Percentiles rank a stretch among this genome's conserved stretches.
Conservation (phyloP, 768 basidiomycete genomes). For the Lepiota brunneoincarnata region DNA sequence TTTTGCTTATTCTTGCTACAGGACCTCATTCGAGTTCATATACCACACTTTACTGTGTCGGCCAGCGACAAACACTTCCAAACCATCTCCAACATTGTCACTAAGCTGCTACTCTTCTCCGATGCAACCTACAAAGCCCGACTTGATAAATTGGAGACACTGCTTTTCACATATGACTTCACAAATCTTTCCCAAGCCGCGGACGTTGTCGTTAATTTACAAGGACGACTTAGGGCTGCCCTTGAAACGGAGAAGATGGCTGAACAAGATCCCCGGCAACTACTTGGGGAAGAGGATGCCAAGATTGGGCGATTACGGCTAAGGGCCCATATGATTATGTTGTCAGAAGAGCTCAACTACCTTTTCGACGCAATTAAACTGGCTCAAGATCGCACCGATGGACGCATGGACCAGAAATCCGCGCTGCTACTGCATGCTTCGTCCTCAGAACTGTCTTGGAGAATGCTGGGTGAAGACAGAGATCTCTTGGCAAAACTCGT, state of each 20-base stretch:
- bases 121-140: conserved; percentile 82
- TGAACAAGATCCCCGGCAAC: conserved; percentile 34
- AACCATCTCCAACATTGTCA: conserved; percentile 83
- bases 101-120: conserved; percentile 84
- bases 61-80: conserved; percentile 82
- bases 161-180: conserved; percentile 88
- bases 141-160: conserved; percentile 73
- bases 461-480: conserved; percentile 74
- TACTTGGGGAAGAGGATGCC: conserved; percentile 39
- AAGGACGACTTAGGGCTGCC: conserved; percentile 65
- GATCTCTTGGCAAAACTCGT: conserved; percentile 83
- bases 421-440: conserved; percentile 79
- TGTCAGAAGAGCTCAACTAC: conserved; percentile 77
- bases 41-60: conserved; percentile 85
- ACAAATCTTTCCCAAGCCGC: conserved; percentile 72
- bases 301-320: conserved; percentile 60
- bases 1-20: conserved; percentile 24
- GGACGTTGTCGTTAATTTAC: conserved; percentile 66
- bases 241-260: conserved; percentile 48
- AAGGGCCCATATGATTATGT: conserved; percentile 67
- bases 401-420: conserved; percentile 69
- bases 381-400: conserved; percentile 72
- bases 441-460: conserved; percentile 88
- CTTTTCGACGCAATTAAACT: conserved; percentile 86
- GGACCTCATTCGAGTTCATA: conserved; percentile 80